Conservation (phyloP, 176 grass and related monocot species). For the Elymus sibiricus region DNA sequence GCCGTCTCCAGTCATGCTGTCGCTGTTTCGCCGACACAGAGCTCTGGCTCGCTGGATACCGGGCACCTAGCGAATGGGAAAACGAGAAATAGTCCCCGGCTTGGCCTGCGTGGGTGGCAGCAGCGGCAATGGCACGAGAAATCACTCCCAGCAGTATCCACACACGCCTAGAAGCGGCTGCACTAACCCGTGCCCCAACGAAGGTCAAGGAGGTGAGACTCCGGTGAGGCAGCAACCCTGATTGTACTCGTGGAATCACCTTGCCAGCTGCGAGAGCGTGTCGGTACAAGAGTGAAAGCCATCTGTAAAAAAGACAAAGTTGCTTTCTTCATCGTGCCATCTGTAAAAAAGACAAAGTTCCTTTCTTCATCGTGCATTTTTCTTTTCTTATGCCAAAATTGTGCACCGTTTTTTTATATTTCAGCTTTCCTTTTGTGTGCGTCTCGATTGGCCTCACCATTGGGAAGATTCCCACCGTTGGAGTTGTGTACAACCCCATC, state of each 20-base stretch:
- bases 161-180: too few relatives aligned
- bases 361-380: background rate
- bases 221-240: background rate
- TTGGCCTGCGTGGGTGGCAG: too few relatives aligned
- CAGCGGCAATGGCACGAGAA: too few relatives aligned
- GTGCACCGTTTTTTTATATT: background rate
- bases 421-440: conserved; percentile 90
- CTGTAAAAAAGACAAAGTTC: too few relatives aligned
- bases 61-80: too few relatives aligned
- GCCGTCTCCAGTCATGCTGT: too few relatives aligned
- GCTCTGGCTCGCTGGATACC: too few relatives aligned
- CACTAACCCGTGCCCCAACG: too few relatives aligned
- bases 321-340: background rate
- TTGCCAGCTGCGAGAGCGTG: background rate
- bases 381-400: conserved; percentile 19
- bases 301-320: background rate
- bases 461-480: conserved; percentile 72
- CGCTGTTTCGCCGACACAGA: too few relatives aligned
- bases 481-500: conserved; percentile 92
- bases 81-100: too few relatives aligned
- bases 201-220: background rate
- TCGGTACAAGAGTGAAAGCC: background rate
- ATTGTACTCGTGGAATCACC: background rate
- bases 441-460: conserved; percentile 94
- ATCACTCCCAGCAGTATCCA: too few relatives aligned